These are phyloP conservation scores for Blastocystis sp. DNA, from an alignment of 352 stramenopile genomes.

Conservation along the genomic window DNA sequence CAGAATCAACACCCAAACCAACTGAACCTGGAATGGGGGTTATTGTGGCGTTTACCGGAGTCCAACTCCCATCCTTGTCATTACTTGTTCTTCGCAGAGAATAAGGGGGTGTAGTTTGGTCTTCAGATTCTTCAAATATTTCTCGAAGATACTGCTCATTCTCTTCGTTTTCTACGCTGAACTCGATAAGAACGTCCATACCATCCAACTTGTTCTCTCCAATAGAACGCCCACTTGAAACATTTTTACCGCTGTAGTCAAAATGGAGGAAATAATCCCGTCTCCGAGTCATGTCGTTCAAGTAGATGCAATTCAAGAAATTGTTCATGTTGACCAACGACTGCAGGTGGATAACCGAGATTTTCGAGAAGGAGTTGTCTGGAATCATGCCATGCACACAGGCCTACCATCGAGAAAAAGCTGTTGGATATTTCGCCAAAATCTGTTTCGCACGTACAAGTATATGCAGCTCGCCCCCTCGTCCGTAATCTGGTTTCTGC, in stretches of 20 bases:
- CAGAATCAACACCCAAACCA: conserved; percentile 27
- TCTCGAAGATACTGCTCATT: conserved; percentile 3
- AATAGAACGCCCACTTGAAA: neutral
- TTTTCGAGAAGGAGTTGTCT: conserved; percentile 61
- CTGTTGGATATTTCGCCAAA: neutral
- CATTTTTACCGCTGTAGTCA: neutral
- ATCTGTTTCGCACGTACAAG: conserved; percentile 11
- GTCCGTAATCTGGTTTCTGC: conserved; percentile 31
- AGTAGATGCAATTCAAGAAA: conserved; percentile 23
- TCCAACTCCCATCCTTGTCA: conserved; percentile 25
- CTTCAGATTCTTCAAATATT: neutral
- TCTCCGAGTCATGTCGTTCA: conserved; percentile 28
- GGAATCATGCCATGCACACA: neutral
- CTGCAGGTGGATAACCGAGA: neutral
- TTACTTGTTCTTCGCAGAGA: neutral
- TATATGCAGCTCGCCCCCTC: conserved; percentile 44
- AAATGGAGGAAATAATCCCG: neutral
- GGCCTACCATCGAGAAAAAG: conserved; percentile 37
- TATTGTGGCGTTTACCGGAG: conserved; percentile 14
- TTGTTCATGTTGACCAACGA: conserved; percentile 53
- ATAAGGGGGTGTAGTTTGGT: neutral
- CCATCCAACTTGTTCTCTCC: neutral
- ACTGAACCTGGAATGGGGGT: conserved; percentile 14
- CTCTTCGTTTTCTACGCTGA: neutral
- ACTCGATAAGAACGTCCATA: neutral